A percentile compares a stretch with the other conserved stretches of the same genome.
phyloP scores from a whole-genome alignment of 495 filamentous ascomycete genomes.

The Trichoderma erinaceum region DNA sequence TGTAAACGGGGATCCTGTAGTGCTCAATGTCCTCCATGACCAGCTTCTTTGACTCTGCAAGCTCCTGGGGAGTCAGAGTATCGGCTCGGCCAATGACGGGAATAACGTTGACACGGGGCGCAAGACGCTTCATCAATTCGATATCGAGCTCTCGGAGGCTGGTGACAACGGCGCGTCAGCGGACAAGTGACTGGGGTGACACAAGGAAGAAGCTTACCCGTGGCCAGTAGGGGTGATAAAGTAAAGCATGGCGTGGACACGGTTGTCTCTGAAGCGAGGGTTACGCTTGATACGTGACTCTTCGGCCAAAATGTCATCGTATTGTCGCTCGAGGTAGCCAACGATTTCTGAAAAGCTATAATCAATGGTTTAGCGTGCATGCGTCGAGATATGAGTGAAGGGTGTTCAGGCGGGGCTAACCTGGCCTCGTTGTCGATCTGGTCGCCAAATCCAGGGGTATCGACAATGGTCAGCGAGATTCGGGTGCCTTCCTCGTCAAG shows the following conservation, averaged over 20 bases:
- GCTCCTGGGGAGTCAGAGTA: conserved; percentile 89
- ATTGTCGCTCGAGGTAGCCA: conserved; percentile 95
- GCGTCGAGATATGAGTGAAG: background rate
- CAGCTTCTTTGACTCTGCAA: conserved; percentile 97
- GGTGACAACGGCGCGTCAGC: conserved; percentile 20
- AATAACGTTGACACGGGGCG: conserved; percentile 96
- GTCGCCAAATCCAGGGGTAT: conserved; percentile 97
- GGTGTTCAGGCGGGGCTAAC: conserved; percentile 39
- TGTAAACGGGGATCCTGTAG: conserved; percentile 99
- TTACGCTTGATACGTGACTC: conserved; percentile 99
- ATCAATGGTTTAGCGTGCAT: conserved; percentile 17
- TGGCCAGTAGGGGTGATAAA: conserved; percentile 99
- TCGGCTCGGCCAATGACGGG: conserved; percentile 98
- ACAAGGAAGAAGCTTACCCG: conserved; percentile 51
- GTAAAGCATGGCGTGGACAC: conserved; percentile 95
- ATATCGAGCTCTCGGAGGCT: conserved; percentile 98
- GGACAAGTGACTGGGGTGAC: background rate
- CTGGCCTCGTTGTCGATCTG: conserved; percentile 99
- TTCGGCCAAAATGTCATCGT: conserved; percentile 97
- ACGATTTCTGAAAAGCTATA: conserved; percentile 91
- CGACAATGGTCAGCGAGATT: conserved; percentile 95
- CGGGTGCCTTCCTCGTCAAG: conserved; percentile 97
- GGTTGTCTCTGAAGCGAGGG: conserved; percentile 96
- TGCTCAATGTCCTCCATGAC: conserved; percentile 99
- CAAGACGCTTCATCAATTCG: conserved; percentile 98